These are phyloP conservation scores for Citrullus mucosospermus DNA, from an alignment of 306 rosid genomes.

Conservation along the genomic window DNA sequence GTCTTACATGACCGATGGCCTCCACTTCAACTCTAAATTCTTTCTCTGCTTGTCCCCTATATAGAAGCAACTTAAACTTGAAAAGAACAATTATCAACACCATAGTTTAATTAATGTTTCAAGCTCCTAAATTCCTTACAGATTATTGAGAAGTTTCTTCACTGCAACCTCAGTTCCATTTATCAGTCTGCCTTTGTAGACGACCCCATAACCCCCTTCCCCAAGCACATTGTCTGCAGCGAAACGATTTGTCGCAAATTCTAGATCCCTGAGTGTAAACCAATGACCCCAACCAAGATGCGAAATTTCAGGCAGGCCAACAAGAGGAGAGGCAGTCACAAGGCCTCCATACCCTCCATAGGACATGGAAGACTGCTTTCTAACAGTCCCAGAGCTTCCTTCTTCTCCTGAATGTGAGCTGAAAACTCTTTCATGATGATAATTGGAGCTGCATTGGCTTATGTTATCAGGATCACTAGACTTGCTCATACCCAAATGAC, in stretches of 20 bases:
- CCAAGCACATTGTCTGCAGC: constrained; percentile 62
- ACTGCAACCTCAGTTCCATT: constrained; percentile 95
- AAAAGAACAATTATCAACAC: background rate
- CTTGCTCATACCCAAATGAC: constrained; percentile 49
- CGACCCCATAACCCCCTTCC: constrained; percentile 97
- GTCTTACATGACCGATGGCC: constrained; percentile 96
- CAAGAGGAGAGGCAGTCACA: constrained; percentile 67
- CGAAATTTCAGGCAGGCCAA: constrained; percentile 86
- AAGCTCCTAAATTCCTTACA: constrained; percentile 44
- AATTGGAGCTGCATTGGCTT: constrained; percentile 75
- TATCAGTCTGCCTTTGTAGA: constrained; percentile 68
- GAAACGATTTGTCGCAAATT: constrained; percentile 61
- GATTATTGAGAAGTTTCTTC: constrained; percentile 84
- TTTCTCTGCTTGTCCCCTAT: constrained; percentile 96
- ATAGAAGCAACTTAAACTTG: constrained; percentile 15
- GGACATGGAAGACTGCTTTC: constrained; percentile 40
- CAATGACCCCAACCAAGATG: constrained; percentile 99
- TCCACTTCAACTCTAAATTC: constrained; percentile 98
- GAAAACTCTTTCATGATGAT: constrained; percentile 69
- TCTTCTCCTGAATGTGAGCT: constrained; percentile 81
- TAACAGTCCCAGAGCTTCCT: constrained; percentile 66
- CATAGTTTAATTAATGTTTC: background rate
- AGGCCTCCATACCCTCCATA: constrained; percentile 54
- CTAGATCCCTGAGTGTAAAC: constrained; percentile 94
- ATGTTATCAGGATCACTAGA: constrained; percentile 55